Conservation (phyloP, 108 stramenopile genomes). For the Nitzschia palea region DNA sequence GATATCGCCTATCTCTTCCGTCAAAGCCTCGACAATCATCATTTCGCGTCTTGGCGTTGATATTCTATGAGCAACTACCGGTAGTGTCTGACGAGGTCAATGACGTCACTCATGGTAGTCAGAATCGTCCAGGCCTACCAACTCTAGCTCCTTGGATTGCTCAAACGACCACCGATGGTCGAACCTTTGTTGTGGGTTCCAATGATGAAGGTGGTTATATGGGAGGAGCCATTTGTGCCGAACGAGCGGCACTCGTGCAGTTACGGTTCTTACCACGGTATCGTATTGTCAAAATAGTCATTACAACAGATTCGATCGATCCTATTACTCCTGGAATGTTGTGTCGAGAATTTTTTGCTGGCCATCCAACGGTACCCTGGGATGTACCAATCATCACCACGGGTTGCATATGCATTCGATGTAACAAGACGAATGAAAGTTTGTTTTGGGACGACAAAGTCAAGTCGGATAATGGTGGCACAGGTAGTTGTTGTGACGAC, state of each 20-base stretch:
- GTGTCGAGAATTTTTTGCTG: slow-evolving; percentile 86
- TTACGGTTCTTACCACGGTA: slow-evolving; percentile 63
- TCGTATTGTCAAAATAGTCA: slow-evolving; percentile 25
- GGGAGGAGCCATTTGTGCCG: slow-evolving; percentile 86
- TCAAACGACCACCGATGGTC: slow-evolving; percentile 29
- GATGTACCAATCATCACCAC: slow-evolving; percentile 52
- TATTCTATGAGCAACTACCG: slow-evolving; percentile 41
- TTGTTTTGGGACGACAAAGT: slow-evolving; percentile 6
- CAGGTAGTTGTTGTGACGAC: not conserved
- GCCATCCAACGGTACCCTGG: slow-evolving; percentile 52
- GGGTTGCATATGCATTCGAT: slow-evolving; percentile 43
- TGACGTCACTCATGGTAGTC: not conserved
- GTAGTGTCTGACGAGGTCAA: not conserved
- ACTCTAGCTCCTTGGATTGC: slow-evolving; percentile 11
- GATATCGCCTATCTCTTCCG: slow-evolving; percentile 57
- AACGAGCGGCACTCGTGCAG: slow-evolving; percentile 82
- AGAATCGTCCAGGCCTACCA: not conserved
- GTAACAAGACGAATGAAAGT: slow-evolving; percentile 17
- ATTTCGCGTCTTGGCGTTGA: slow-evolving; percentile 78
- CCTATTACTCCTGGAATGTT: slow-evolving; percentile 80
- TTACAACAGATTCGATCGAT: slow-evolving; percentile 71
- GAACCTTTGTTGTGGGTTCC: slow-evolving; percentile 72
- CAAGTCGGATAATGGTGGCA: not conserved
- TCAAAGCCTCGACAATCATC: slow-evolving; percentile 70
- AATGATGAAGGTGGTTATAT: slow-evolving; percentile 84